phyloP scores from a whole-genome alignment of 768 basidiomycete genomes.

The Jaapia argillacea region DNA sequence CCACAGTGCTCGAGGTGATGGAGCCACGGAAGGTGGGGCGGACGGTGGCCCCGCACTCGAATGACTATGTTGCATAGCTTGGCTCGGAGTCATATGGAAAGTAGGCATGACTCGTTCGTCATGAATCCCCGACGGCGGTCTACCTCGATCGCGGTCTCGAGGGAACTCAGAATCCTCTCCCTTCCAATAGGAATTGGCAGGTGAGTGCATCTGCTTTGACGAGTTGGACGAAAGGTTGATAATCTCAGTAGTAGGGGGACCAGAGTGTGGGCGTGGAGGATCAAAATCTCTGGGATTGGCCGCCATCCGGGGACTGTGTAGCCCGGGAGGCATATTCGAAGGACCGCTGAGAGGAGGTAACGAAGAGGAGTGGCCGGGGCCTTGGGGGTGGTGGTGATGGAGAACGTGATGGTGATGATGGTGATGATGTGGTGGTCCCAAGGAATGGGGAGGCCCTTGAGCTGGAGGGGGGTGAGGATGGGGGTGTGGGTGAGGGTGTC shows the following conservation, averaged over 20 bases:
- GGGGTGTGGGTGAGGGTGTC: slow-evolving; percentile 11
- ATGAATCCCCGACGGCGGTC: neutral
- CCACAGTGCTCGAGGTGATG: neutral
- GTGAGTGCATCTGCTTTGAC: slow-evolving; percentile 7
- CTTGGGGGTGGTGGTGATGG: slow-evolving; percentile 22
- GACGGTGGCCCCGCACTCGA: neutral
- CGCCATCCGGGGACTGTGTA: slow-evolving; percentile 9
- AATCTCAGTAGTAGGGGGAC: slow-evolving; percentile 14
- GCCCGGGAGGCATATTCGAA: slow-evolving; percentile 3
- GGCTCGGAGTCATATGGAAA: neutral
- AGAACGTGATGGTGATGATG: slow-evolving; percentile 23
- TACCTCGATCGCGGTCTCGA: neutral
- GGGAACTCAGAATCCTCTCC: neutral
- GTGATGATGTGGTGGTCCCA: slow-evolving; percentile 17
- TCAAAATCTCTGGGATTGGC: slow-evolving; percentile 11
- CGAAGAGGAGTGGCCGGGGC: slow-evolving; percentile 2
- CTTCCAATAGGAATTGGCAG: neutral
- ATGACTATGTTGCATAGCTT: neutral
- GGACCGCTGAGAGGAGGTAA: neutral
- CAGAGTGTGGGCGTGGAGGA: slow-evolving; percentile 13
- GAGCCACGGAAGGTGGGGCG: neutral
- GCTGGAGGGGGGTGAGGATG: slow-evolving; percentile 7
- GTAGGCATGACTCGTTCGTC: neutral
- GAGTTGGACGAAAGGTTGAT: slow-evolving; percentile 12
- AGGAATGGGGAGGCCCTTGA: slow-evolving; percentile 8